Percentiles rank a stretch among this genome's conserved stretches.
Conservation (phyloP, 495 filamentous ascomycete genomes). For the Clohesyomyces aquaticus region DNA sequence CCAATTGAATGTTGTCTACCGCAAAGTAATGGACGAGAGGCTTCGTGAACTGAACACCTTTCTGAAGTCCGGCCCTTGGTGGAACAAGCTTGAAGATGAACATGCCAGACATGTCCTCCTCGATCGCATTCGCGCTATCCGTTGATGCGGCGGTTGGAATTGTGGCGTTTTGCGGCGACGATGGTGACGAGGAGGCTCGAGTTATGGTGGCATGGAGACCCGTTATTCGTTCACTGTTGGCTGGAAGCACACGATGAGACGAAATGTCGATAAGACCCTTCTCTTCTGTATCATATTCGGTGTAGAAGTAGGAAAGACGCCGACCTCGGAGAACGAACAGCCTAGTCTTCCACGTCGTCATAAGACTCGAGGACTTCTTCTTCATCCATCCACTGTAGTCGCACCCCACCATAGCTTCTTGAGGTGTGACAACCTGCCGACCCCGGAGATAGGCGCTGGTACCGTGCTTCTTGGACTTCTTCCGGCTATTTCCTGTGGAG, state of each 20-base stretch:
- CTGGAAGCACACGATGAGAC: constrained; percentile 90
- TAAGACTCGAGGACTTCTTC: constrained; percentile 91
- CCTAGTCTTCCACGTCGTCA: constrained; percentile 95
- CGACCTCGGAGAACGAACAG: constrained; percentile 91
- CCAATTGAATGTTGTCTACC: constrained; percentile 83
- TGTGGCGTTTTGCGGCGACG: constrained; percentile 68
- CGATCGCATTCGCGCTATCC: constrained; percentile 37
- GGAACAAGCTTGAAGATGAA: constrained; percentile 99
- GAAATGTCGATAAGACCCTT: constrained; percentile 97
- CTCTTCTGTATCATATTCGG: constrained; percentile 87
- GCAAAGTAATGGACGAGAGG: constrained; percentile 97
- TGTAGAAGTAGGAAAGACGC: constrained; percentile 94
- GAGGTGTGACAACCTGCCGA: constrained; percentile 77
- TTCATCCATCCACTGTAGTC: constrained; percentile 99
- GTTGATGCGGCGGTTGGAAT: constrained; percentile 57
- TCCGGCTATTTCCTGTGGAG: constrained; percentile 37
- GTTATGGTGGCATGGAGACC: constrained; percentile 90
- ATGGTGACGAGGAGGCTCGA: constrained; percentile 75
- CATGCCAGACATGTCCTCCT: constrained; percentile 53
- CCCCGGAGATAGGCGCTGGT: constrained; percentile 93
- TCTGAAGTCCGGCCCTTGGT: constrained; percentile 81
- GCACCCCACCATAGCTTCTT: constrained; percentile 81
- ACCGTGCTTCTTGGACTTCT: constrained; percentile 80
- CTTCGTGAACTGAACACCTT: constrained; percentile 95
- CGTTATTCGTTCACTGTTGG: constrained; percentile 89